Evolutionary conservation across 805 yeast species (phyloP).

Genomic region (Blastobotrys americana): DNA sequence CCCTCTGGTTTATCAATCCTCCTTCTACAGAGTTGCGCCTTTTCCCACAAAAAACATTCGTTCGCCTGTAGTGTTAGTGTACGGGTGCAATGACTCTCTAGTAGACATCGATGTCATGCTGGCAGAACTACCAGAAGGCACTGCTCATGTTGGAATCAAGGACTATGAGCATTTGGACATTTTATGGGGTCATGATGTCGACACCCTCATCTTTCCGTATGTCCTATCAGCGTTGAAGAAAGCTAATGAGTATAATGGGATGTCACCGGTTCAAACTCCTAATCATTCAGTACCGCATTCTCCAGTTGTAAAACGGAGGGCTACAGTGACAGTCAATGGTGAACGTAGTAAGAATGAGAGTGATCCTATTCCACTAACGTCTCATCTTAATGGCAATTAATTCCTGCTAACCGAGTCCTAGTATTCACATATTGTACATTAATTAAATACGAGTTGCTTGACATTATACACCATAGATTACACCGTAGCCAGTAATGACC

Average conservation of each 20-base stretch:
- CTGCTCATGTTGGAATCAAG: slow-evolving; percentile 45
- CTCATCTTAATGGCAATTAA: background rate
- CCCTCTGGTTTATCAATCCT: slow-evolving; percentile 16
- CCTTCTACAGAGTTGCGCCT: slow-evolving; percentile 44
- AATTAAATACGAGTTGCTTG: too few species aligned
- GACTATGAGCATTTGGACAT: slow-evolving; percentile 87
- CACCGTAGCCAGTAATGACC: slow-evolving; percentile 31
- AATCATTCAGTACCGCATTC: background rate
- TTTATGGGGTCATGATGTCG: slow-evolving; percentile 75
- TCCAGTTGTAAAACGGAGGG: too few species aligned
- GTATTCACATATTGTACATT: background rate
- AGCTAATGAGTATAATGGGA: background rate
- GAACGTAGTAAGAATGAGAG: too few species aligned
- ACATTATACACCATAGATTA: slow-evolving; percentile 1
- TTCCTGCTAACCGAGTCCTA: background rate
- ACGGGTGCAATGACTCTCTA: slow-evolving; percentile 74
- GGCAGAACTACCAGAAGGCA: slow-evolving; percentile 51
- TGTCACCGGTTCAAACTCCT: background rate
- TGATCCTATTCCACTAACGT: background rate
- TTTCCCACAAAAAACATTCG: slow-evolving; percentile 62
- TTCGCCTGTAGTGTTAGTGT: slow-evolving; percentile 69
- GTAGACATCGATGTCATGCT: slow-evolving; percentile 80
- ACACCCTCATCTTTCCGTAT: slow-evolving; percentile 21
- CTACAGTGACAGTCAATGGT: too few species aligned
- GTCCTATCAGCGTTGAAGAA: slow-evolving; percentile 17